Percentiles rank a stretch among this genome's conserved stretches.
phyloP scores from a whole-genome alignment of 176 grass and related monocot genomes.

The Puya raimondii region DNA sequence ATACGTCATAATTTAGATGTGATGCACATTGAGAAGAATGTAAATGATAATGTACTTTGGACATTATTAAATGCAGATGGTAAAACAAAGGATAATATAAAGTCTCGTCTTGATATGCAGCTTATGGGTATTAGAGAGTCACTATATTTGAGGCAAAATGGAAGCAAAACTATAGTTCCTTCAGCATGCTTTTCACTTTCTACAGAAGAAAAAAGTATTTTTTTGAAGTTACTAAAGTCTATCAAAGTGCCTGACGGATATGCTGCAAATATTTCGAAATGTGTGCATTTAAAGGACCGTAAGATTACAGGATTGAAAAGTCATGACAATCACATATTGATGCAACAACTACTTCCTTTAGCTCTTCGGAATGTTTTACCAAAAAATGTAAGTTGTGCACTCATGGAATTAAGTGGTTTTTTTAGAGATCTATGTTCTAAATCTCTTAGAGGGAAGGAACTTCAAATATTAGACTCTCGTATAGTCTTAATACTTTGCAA shows the following conservation, averaged over 20 bases:
- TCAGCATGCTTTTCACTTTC: too few species aligned
- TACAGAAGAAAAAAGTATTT: too few species aligned
- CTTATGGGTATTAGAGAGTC: too few species aligned
- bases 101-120: too few species aligned
- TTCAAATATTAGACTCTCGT: not conserved
- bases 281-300: not conserved
- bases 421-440: not conserved
- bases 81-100: too few species aligned
- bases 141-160: too few species aligned
- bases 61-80: too few species aligned
- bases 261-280: not conserved
- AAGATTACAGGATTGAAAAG: not conserved
- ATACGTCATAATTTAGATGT: too few species aligned
- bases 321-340: not conserved
- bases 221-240: too few species aligned
- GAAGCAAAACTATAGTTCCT: too few species aligned
- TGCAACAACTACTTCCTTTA: not conserved
- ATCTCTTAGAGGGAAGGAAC: not conserved
- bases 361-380: not conserved
- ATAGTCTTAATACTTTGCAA: not conserved
- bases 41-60: too few species aligned
- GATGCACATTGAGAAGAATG: too few species aligned
- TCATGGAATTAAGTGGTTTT: not conserved
- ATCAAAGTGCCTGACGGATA: not conserved
- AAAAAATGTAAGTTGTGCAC: not conserved